Evolutionary conservation across 1,284 basidiomycete genomes (phyloP).

Genomic region (Sutorius eximius): DNA sequence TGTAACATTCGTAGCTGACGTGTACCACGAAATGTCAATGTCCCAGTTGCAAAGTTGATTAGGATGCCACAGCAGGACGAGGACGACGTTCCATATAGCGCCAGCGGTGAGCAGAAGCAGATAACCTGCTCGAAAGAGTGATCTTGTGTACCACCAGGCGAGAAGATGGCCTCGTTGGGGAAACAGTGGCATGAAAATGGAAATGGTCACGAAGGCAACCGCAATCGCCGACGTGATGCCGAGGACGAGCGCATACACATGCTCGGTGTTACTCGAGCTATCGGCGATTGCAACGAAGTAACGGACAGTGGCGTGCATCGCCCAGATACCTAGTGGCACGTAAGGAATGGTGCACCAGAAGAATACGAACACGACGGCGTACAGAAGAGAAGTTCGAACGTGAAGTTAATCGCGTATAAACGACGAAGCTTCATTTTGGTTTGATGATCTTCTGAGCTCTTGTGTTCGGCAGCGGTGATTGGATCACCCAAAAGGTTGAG

Average conservation of each 20-base stretch:
- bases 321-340: constrained; percentile 49
- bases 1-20: constrained; percentile 27
- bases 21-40: constrained; percentile 64
- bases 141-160: constrained; percentile 15
- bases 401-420: constrained; percentile 39
- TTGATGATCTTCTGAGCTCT: constrained; percentile 37
- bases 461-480: constrained; percentile 41
- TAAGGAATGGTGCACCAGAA: background rate
- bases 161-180: constrained; percentile 21
- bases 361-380: constrained; percentile 10
- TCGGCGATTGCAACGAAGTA: constrained; percentile 58
- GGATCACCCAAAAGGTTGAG: constrained; percentile 46
- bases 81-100: constrained; percentile 52
- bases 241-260: constrained; percentile 50
- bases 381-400: constrained; percentile 53
- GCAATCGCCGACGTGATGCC: constrained; percentile 60
- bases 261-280: constrained; percentile 42
- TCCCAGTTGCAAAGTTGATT: constrained; percentile 56
- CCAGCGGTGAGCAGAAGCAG: constrained; percentile 49
- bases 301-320: constrained; percentile 57
- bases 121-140: constrained; percentile 43
- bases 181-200: constrained; percentile 44
- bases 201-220: constrained; percentile 51
- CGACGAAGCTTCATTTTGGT: constrained; percentile 44
- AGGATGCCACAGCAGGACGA: constrained; percentile 48